phyloP scores from a whole-genome alignment of 2,329 filamentous ascomycete genomes.

The Botryosphaeria dothidea region DNA sequence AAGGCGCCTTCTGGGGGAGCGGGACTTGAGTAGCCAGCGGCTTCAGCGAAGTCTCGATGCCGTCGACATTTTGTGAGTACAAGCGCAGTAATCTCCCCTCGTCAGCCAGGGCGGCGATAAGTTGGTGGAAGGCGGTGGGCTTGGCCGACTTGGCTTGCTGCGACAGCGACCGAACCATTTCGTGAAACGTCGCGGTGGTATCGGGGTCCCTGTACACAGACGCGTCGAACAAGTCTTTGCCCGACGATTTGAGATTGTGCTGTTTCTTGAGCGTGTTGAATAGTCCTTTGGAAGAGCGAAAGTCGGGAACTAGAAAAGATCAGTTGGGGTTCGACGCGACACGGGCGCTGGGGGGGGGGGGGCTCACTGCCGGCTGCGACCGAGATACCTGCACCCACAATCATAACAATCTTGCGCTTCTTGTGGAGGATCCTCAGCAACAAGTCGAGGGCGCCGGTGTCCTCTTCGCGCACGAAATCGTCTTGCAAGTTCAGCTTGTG shows the following conservation, averaged over 20 bases:
- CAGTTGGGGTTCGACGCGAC: conserved; percentile 24
- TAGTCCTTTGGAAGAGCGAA: conserved; percentile 85
- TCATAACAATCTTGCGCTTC: conserved; percentile 94
- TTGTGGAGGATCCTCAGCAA: conserved; percentile 75
- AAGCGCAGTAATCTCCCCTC: conserved; percentile 86
- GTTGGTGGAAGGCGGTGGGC: conserved; percentile 88
- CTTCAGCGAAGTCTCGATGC: conserved; percentile 81
- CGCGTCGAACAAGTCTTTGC: conserved; percentile 94
- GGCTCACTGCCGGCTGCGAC: conserved; percentile 86
- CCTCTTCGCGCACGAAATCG: conserved; percentile 52
- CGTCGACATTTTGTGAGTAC: conserved; percentile 97
- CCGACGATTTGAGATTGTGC: conserved; percentile 88
- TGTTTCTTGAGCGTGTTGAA: conserved; percentile 83
- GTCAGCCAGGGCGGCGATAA: conserved; percentile 84
- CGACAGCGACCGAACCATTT: conserved; percentile 90
- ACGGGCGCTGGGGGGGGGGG: conserved; percentile 15
- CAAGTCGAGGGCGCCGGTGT: conserved; percentile 65
- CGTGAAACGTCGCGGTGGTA: conserved; percentile 88
- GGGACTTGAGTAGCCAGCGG: conserved; percentile 81
- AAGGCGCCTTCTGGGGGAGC: conserved; percentile 79
- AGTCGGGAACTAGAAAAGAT: conserved; percentile 75
- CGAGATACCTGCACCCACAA: conserved; percentile 95
- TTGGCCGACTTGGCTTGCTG: conserved; percentile 73
- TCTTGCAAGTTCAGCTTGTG: conserved; percentile 66
- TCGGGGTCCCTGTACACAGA: conserved; percentile 93